phyloP scores from a whole-genome alignment of 192 early-diverging fungal species.

The Phycomyces nitens region DNA sequence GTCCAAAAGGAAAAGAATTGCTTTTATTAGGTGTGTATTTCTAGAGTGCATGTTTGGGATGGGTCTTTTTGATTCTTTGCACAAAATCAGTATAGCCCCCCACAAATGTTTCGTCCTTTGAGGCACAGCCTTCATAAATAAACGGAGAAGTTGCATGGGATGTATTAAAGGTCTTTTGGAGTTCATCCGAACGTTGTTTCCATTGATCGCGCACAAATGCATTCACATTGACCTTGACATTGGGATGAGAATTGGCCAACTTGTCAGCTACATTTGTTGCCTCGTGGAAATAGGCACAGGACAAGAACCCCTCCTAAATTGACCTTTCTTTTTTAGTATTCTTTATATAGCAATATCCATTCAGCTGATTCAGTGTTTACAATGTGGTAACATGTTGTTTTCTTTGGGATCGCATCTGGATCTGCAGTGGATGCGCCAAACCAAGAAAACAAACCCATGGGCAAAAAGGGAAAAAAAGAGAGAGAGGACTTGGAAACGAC shows the following conservation, averaged over 20 bases:
- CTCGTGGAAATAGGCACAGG: conserved; percentile 39
- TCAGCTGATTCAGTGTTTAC: conserved; percentile 5
- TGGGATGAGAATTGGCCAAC: conserved; percentile 20
- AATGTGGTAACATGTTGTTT: conserved; percentile 32
- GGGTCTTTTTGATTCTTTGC: conserved; percentile 12
- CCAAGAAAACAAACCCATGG: conserved; percentile 6
- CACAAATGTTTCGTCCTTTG: conserved; percentile 28
- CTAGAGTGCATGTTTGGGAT: background rate
- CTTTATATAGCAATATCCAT: too few relatives aligned
- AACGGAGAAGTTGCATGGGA: conserved; percentile 44
- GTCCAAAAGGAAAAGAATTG: too few relatives aligned
- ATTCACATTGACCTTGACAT: conserved; percentile 31
- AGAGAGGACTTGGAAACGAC: background rate
- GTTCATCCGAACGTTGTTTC: conserved; percentile 21
- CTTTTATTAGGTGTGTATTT: too few relatives aligned
- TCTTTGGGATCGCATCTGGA: conserved; percentile 20
- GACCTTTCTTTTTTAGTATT: too few relatives aligned
- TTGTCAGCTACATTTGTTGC: conserved; percentile 35
- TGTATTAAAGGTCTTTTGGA: conserved; percentile 25
- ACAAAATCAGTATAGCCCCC: conserved; percentile 43
- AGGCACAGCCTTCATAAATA: conserved; percentile 46
- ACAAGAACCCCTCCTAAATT: conserved; percentile 41
- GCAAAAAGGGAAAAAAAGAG: conserved; percentile 9
- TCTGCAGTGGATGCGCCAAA: background rate
- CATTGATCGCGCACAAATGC: conserved; percentile 29